Conservation (phyloP, 148 eudicot genomes). For the Vaccinium vitisidaea region DNA sequence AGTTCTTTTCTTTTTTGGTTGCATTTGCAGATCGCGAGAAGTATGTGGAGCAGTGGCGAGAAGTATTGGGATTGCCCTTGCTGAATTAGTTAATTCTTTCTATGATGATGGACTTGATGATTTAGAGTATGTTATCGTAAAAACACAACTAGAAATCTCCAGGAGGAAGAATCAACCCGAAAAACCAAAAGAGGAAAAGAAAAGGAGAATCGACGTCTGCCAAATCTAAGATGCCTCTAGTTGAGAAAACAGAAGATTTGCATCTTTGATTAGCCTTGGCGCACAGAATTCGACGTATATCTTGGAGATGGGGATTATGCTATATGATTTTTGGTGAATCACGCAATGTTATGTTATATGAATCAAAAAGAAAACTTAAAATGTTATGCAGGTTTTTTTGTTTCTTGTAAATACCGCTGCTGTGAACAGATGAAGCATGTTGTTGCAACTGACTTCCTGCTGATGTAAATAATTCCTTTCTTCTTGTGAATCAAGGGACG, state of each 20-base stretch:
- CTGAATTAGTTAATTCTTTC: slow-evolving; percentile 8
- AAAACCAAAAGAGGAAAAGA: background rate
- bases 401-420: slow-evolving; percentile 16
- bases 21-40: slow-evolving; percentile 38
- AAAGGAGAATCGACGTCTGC: background rate
- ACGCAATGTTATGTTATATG: background rate
- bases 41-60: slow-evolving; percentile 47
- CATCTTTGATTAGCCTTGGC: background rate
- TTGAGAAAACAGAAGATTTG: slow-evolving; percentile 1
- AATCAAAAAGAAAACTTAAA: background rate
- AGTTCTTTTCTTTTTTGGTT: slow-evolving; percentile 13
- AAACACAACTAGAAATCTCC: background rate
- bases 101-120: background rate
- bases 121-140: background rate
- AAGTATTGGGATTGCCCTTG: background rate
- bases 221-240: background rate
- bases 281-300: background rate
- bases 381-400: background rate
- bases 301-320: background rate
- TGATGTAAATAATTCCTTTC: slow-evolving; percentile 22
- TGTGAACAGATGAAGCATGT: slow-evolving; percentile 14
- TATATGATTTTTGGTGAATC: background rate
- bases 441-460: slow-evolving; percentile 12
- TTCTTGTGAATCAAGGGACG: slow-evolving; percentile 4
- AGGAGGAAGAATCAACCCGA: background rate